phyloP scores from a whole-genome alignment of 148 eudicot species.

The Rhododendron griersonianum region DNA sequence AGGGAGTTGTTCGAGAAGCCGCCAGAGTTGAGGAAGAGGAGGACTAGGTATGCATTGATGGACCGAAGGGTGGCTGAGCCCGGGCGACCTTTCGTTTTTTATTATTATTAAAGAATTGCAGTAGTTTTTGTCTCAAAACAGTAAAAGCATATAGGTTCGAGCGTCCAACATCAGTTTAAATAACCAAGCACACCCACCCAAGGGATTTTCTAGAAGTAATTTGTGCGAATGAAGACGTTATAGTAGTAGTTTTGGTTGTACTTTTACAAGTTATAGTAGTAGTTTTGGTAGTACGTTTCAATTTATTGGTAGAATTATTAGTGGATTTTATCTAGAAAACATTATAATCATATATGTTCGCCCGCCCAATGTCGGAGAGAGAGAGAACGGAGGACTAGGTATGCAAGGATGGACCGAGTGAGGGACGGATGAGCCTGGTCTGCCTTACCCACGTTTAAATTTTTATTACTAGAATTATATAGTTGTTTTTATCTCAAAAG shows the following conservation, averaged over 20 bases:
- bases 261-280: not conserved
- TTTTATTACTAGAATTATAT: not conserved
- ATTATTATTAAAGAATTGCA: not conserved
- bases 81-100: too few species aligned
- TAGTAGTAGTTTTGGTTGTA: not conserved
- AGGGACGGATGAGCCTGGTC: not conserved
- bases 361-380: not conserved
- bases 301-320: not conserved
- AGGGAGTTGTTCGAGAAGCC: constrained; percentile 87
- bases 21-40: constrained; percentile 75
- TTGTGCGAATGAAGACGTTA: not conserved
- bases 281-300: not conserved
- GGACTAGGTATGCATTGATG: constrained; percentile 40
- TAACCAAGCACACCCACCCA: not conserved
- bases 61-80: not conserved
- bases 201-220: not conserved
- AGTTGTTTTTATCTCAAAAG: not conserved
- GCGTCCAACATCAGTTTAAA: not conserved
- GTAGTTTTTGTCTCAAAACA: not conserved
- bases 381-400: not conserved
- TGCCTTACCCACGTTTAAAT: not conserved
- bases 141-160: not conserved
- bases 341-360: not conserved
- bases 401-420: not conserved
- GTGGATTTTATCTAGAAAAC: not conserved